Evolutionary conservation across 139 green algal genomes (phyloP), one percentile per base, ranked within the genome.

Genomic region (Chlamydomonas asymmetrica): DNA sequence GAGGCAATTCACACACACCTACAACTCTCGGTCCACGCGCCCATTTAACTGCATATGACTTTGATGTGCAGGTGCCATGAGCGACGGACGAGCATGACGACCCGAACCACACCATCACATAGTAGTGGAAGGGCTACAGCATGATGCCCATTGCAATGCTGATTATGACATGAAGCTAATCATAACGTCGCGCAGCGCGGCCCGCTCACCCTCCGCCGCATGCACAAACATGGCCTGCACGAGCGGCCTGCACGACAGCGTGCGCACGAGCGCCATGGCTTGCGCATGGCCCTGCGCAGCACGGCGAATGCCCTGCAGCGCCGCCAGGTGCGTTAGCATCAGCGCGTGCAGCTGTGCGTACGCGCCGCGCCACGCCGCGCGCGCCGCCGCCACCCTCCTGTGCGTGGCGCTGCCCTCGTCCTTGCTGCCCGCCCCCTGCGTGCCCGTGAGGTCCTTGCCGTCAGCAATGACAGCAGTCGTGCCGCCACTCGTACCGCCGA

Each of bases 161-260:
- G 6, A 62, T 31, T 25, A 62, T 9, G 54, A 62, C 54, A 62
- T 25, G 54, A 62, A 62, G 54, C 54, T 25, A 7, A 62, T 25
- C 13, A 27, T 62, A 27, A 62, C n/a, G n/a, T n/a, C n/a, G n/a
- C n/a, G n/a, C n/a, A n/a, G n/a, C n/a, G n/a, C n/a, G n/a, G 54
- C 54, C 5, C 9, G 6, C 64, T 71, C 48, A 39, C 38, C 38
- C 22, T 5, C 39, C 6, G 39, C 13, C 22, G 67, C 59, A 43
- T 77, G 68, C 67, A 57, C 50, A 45, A 71, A 48, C 76, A 82
- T 50, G 3, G 76, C 76, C 10, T 82, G 73, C 37, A 76, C 67
- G 2, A 75, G 65, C 31, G 43, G 37, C 34, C 68, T 25, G 62
- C 66, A 72, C 41, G 40, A 45, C 16, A 82, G 76, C 35, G 76